A percentile compares a stretch with the other conserved stretches of the same genome.
Evolutionary conservation across 2,329 filamentous ascomycete genomes (phyloP).

Genomic region (Botrytis fragariae): DNA sequence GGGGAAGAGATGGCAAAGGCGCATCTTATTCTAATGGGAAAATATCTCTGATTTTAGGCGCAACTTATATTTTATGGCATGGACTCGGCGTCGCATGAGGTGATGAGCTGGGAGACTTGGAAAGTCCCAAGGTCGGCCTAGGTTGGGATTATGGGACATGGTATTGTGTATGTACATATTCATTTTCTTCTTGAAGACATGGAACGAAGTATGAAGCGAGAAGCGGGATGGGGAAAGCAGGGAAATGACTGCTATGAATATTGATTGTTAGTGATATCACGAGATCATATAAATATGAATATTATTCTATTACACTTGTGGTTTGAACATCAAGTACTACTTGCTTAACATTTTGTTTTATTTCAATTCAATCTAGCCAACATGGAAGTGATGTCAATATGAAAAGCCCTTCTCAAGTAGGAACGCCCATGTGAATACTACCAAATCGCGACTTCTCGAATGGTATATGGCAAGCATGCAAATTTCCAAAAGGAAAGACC

Average conservation of each 20-base stretch:
- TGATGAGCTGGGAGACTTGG: constrained; percentile 18
- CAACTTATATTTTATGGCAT: constrained; percentile 28
- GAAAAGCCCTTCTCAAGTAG: neutral
- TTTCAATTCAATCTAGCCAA: neutral
- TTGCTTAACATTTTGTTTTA: neutral
- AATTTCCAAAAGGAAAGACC: neutral
- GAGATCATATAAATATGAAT: constrained; percentile 30
- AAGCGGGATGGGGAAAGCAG: neutral
- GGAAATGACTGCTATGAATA: constrained; percentile 24
- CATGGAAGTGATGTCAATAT: neutral
- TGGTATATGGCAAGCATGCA: neutral
- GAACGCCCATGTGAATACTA: neutral
- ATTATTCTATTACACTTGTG: constrained; percentile 21
- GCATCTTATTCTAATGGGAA: neutral
- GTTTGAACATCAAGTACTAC: neutral
- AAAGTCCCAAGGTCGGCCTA: constrained; percentile 13
- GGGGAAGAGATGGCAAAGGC: neutral
- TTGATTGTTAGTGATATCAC: constrained; percentile 23
- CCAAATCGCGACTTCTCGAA: neutral
- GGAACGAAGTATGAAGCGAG: neutral
- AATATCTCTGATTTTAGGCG: constrained; percentile 13
- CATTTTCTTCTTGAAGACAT: constrained; percentile 26
- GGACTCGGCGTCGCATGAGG: constrained; percentile 29
- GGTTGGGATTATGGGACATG: constrained; percentile 24
- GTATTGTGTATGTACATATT: constrained; percentile 34